Conservation (phyloP, 1,284 basidiomycete genomes). For the Ceratobasidium sp. region DNA sequence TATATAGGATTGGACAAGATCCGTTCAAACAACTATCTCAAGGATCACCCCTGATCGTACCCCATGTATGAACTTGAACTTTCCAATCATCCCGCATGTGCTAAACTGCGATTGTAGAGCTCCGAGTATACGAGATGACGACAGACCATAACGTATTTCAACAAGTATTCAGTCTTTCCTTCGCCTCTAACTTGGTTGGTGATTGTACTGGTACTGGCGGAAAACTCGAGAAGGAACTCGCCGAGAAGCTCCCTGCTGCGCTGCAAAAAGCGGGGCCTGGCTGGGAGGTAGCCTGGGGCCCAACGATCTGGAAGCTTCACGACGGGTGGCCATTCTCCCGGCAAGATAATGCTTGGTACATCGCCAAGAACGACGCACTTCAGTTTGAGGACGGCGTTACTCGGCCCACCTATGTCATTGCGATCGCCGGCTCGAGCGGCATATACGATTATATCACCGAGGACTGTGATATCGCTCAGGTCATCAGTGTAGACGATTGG, state of each 20-base stretch:
- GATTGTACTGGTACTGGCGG: not conserved
- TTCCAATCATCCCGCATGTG: no score
- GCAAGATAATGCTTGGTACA: constrained; percentile 31
- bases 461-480: not conserved
- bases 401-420: constrained; percentile 24
- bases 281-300: constrained; percentile 38
- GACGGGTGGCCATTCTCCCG: no score
- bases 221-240: constrained; percentile 1
- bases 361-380: constrained; percentile 7
- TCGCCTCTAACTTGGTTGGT: constrained; percentile 1
- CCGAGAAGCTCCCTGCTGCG: not conserved
- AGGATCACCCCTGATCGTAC: no score
- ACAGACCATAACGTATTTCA: constrained; percentile 30
- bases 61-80: no score
- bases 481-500: constrained; percentile 15
- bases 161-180: constrained; percentile 26
- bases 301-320: constrained; percentile 29
- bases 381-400: constrained; percentile 1
- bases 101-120: no score
- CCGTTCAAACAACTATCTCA: no score
- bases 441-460: constrained; percentile 4
- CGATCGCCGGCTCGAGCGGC: constrained; percentile 34
- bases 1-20: no score
- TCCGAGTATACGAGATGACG: no score
- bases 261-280: not conserved